Percentiles rank a stretch among this genome's conserved stretches.
These are phyloP conservation scores for Phytopythium mirpurense DNA, from an alignment of 352 stramenopile genomes.

Conservation along the genomic window DNA sequence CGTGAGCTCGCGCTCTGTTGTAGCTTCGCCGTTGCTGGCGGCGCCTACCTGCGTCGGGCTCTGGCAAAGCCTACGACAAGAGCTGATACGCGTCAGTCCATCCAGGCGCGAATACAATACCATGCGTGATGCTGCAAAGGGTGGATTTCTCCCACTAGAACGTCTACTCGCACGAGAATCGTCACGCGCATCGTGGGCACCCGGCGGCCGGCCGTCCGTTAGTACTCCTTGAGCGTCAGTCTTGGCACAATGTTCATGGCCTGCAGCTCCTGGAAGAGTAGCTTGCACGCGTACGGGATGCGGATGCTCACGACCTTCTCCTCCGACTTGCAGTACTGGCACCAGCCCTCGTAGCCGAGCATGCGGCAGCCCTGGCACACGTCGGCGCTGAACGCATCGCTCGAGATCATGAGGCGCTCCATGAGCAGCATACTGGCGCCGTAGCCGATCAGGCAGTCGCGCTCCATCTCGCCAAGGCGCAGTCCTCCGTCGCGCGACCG, in stretches of 20 bases:
- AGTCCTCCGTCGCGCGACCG: slow-evolving; percentile 96
- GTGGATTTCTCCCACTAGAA: background rate
- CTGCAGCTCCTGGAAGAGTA: slow-evolving; percentile 98
- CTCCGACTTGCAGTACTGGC: slow-evolving; percentile 97
- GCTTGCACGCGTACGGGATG: slow-evolving; percentile 99
- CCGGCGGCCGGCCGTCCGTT: no score
- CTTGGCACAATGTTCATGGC: slow-evolving; percentile 99
- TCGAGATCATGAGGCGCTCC: slow-evolving; percentile 99
- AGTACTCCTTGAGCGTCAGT: slow-evolving; percentile 95
- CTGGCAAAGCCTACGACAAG: no score
- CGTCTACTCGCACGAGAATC: background rate
- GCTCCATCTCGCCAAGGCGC: slow-evolving; percentile 99
- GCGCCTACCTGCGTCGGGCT: no score
- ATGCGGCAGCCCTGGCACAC: slow-evolving; percentile 98
- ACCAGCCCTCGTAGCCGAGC: slow-evolving; percentile 97
- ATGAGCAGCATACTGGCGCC: slow-evolving; percentile 99
- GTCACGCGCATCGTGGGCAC: background rate
- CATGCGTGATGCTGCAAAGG: background rate
- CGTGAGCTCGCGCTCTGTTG: no score
- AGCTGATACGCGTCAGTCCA: background rate
- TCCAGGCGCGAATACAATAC: background rate
- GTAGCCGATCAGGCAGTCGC: slow-evolving; percentile 99
- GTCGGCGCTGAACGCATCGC: slow-evolving; percentile 98
- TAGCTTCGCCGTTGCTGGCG: no score
- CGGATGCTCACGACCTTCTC: slow-evolving; percentile 97